Evolutionary conservation across 768 basidiomycete species (phyloP).

Genomic region (Leccinum broughii): DNA sequence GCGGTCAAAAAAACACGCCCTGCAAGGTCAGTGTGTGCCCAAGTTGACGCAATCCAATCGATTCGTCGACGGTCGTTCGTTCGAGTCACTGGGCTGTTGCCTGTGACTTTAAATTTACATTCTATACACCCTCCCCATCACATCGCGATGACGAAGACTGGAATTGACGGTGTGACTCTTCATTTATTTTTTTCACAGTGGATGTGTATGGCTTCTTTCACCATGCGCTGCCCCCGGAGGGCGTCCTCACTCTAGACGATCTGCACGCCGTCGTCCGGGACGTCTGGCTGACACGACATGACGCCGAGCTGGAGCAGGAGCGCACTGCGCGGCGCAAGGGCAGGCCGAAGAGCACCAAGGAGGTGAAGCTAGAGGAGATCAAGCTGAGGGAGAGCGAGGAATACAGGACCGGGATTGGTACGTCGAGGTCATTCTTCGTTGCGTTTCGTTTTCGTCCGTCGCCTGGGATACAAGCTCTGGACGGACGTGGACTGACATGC

Average conservation of each 20-base stretch:
- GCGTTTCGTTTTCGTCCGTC: background rate
- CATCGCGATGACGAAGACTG: background rate
- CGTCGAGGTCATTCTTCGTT: constrained; percentile 21
- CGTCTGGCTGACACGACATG: constrained; percentile 73
- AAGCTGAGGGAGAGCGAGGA: constrained; percentile 66
- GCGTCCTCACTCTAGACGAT: constrained; percentile 57
- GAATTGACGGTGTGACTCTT: background rate
- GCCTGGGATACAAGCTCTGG: background rate
- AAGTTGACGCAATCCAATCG: background rate
- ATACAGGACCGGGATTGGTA: constrained; percentile 82
- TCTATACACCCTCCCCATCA: background rate
- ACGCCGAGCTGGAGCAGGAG: constrained; percentile 64
- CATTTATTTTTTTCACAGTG: constrained; percentile 38
- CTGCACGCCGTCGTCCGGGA: constrained; percentile 65
- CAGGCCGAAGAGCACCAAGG: constrained; percentile 69
- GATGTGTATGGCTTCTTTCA: constrained; percentile 78
- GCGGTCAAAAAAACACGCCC: constrained; percentile 55
- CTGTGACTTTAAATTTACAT: background rate
- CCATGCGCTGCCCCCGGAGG: constrained; percentile 62
- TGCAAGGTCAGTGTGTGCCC: constrained; percentile 42
- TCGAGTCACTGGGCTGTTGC: background rate
- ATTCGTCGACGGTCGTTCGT: background rate
- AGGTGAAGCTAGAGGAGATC: constrained; percentile 68
- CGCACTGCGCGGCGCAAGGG: constrained; percentile 64
- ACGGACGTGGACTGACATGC: background rate